These are phyloP conservation scores for Umbelopsis vinacea DNA, from an alignment of 192 early-diverging fungal species.

Conservation along the genomic window DNA sequence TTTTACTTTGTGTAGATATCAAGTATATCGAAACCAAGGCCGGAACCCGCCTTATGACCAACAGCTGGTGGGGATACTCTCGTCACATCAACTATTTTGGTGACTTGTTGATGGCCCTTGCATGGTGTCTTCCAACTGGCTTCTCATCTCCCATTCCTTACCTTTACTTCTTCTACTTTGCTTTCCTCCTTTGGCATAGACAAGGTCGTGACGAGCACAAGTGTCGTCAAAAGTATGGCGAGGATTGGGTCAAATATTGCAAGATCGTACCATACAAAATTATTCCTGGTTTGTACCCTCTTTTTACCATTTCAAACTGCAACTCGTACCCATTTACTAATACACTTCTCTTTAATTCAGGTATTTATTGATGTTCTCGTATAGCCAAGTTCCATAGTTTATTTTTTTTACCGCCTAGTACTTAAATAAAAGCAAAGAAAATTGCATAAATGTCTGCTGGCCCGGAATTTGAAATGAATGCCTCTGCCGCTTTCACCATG, in stretches of 20 bases:
- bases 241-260: constrained; percentile 91
- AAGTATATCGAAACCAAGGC: constrained; percentile 84
- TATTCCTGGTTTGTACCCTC: constrained; percentile 65
- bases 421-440: neutral
- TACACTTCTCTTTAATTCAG: neutral
- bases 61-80: constrained; percentile 95
- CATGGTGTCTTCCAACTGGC: constrained; percentile 90
- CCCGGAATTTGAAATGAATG: neutral
- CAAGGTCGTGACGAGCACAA: constrained; percentile 87
- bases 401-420: neutral
- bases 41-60: constrained; percentile 80
- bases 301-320: neutral
- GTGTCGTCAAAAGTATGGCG: constrained; percentile 91
- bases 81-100: constrained; percentile 95
- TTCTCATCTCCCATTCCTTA: constrained; percentile 83
- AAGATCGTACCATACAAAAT: constrained; percentile 81
- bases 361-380: neutral
- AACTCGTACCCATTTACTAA: neutral
- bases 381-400: neutral
- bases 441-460: neutral
- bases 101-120: constrained; percentile 92
- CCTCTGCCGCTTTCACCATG: neutral
- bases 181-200: constrained; percentile 87
- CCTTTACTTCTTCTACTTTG: constrained; percentile 95
- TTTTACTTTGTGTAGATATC: constrained; percentile 52